phyloP scores from a whole-genome alignment of 768 basidiomycete genomes.

The Lentinula boryana region DNA sequence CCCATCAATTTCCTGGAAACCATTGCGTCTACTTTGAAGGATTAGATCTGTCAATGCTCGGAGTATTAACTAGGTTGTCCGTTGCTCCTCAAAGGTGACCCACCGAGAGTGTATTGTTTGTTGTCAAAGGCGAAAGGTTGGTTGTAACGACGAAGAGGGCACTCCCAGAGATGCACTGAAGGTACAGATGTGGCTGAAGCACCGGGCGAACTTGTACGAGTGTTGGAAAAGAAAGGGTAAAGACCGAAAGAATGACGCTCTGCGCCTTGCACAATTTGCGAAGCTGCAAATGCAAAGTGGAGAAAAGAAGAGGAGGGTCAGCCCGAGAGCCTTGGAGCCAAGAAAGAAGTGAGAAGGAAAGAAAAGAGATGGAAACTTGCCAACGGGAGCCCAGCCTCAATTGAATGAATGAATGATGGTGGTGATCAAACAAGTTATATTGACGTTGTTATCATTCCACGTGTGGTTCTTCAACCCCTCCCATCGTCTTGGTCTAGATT shows the following conservation, averaged over 20 bases:
- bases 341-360: constrained; percentile 23
- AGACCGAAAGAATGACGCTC: constrained; percentile 49
- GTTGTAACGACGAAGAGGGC: constrained; percentile 14
- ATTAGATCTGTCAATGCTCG: constrained; percentile 7
- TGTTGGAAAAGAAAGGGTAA: constrained; percentile 25
- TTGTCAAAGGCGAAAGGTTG: background rate
- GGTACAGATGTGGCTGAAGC: constrained; percentile 36
- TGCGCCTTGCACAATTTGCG: constrained; percentile 53
- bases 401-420: constrained; percentile 1
- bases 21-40: constrained; percentile 39
- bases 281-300: constrained; percentile 31
- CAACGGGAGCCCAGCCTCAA: constrained; percentile 4
- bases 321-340: constrained; percentile 12
- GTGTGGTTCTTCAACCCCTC: background rate
- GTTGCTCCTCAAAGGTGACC: background rate
- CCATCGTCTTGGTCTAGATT: background rate
- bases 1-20: constrained; percentile 65
- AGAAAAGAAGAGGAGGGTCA: constrained; percentile 18
- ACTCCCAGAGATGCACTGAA: constrained; percentile 48
- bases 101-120: background rate
- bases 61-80: background rate
- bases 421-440: background rate
- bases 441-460: background rate
- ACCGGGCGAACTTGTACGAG: constrained; percentile 23
- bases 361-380: constrained; percentile 14